Percentiles rank a stretch among this genome's conserved stretches.
These are phyloP conservation scores for Aspergillus costaricaensis DNA, from an alignment of 2,329 filamentous ascomycete species.

Conservation along the genomic window DNA sequence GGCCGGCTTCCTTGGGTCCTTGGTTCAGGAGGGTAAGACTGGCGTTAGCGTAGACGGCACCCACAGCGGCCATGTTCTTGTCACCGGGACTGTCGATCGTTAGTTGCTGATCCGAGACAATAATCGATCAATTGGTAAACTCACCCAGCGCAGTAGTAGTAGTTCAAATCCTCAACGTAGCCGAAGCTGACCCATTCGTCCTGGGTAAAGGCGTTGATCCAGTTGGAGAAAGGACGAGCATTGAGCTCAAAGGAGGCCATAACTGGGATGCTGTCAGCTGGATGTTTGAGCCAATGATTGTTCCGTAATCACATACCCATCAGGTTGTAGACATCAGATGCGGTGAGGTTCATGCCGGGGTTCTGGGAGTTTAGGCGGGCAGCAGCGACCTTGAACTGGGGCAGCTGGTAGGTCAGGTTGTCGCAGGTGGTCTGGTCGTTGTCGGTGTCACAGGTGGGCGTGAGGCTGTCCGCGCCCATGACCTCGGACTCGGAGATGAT, in stretches of 20 bases:
- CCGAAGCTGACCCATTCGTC: constrained; percentile 26
- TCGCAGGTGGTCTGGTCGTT: constrained; percentile 14
- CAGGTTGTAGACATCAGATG: constrained; percentile 22
- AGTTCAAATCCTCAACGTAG: constrained; percentile 23
- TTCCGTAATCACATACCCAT: constrained; percentile 18
- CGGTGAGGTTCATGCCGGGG: constrained; percentile 21
- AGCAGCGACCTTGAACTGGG: constrained; percentile 23
- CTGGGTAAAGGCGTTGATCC: constrained; percentile 27
- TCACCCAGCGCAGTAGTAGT: constrained; percentile 28
- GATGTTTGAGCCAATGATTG: background rate
- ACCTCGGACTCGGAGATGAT: constrained; percentile 24
- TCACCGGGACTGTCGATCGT: constrained; percentile 18
- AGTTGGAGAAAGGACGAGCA: constrained; percentile 22
- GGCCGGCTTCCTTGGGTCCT: constrained; percentile 15
- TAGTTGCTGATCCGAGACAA: background rate
- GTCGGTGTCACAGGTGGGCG: constrained; percentile 21
- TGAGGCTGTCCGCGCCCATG: constrained; percentile 24
- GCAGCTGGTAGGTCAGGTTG: constrained; percentile 8
- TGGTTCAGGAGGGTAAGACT: constrained; percentile 23
- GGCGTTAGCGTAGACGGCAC: constrained; percentile 25
- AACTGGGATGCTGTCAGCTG: constrained; percentile 6
- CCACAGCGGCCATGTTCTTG: constrained; percentile 23
- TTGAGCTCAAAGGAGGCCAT: constrained; percentile 26
- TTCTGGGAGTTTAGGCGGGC: constrained; percentile 24
- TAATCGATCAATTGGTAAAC: background rate